Evolutionary conservation across 164 flowering plant genomes (phyloP).

Genomic region (Vitis cinerea): DNA sequence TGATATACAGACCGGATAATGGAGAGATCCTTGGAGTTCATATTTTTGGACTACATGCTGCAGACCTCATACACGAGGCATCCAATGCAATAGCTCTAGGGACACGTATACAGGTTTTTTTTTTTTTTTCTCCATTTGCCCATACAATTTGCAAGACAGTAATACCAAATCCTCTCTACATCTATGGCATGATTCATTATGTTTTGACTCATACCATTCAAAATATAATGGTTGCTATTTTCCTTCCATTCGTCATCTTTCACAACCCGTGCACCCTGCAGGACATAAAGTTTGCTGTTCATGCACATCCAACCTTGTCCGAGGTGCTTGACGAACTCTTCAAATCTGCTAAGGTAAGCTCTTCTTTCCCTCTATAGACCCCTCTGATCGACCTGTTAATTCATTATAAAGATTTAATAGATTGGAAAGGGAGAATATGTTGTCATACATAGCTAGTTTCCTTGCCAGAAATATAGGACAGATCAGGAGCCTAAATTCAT

Average conservation of each 20-base stretch:
- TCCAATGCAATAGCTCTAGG: conserved; percentile 97
- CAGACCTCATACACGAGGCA: conserved; percentile 99
- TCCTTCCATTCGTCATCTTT: too few species aligned
- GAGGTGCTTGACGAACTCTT: conserved; percentile 95
- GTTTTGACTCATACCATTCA: too few species aligned
- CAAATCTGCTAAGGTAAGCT: conserved; percentile 80
- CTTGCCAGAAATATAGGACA: too few species aligned
- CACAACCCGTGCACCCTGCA: conserved; percentile 21
- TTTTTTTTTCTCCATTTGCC: not conserved
- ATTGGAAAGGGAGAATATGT: too few species aligned
- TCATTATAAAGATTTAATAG: too few species aligned
- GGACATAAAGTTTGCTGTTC: conserved; percentile 89
- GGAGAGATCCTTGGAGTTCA: conserved; percentile 99
- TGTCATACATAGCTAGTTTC: too few species aligned
- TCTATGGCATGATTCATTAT: too few species aligned
- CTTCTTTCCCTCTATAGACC: not conserved
- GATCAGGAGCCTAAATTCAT: too few species aligned
- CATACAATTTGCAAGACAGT: not conserved
- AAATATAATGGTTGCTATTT: not conserved
- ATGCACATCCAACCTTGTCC: conserved; percentile 97
- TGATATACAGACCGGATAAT: conserved; percentile 95
- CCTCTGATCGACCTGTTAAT: too few species aligned
- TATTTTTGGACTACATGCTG: conserved; percentile 96
- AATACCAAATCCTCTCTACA: too few species aligned
- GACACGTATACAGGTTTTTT: conserved; percentile 76